Percentiles rank a stretch among this genome's conserved stretches.
These are phyloP conservation scores for Atkinsonella texensis DNA, from an alignment of 2,329 filamentous ascomycete genomes.

Conservation along the genomic window DNA sequence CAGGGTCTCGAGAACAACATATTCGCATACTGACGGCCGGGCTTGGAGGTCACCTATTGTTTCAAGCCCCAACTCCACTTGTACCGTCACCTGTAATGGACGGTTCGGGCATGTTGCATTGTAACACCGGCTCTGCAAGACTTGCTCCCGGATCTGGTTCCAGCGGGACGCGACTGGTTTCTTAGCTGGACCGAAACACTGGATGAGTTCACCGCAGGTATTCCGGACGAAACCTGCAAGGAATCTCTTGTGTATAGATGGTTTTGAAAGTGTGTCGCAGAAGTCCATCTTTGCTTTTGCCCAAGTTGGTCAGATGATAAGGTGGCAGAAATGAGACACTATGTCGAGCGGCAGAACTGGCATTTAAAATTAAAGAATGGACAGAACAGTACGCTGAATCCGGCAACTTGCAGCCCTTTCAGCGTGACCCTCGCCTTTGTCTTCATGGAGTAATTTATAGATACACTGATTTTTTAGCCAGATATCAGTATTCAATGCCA, in stretches of 20 bases:
- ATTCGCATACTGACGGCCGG: neutral
- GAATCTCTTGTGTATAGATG: slow-evolving; percentile 5
- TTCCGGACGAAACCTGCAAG: slow-evolving; percentile 7
- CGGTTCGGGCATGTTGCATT: slow-evolving; percentile 2
- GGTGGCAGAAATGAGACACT: neutral
- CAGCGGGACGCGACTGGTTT: neutral
- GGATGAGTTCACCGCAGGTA: slow-evolving; percentile 3
- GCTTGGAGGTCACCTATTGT: neutral
- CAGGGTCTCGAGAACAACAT: neutral
- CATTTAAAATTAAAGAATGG: neutral
- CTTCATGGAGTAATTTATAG: neutral
- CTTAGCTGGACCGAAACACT: slow-evolving; percentile 5
- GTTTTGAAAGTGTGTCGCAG: neutral
- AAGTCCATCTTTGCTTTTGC: neutral
- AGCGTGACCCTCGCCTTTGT: neutral
- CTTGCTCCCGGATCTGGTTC: slow-evolving; percentile 2
- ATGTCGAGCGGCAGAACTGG: neutral
- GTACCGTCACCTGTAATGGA: neutral
- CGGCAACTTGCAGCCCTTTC: neutral
- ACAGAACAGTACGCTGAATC: neutral
- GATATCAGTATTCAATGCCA: neutral
- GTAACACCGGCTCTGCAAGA: slow-evolving; percentile 4
- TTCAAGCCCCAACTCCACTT: neutral
- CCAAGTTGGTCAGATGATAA: neutral
- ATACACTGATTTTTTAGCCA: neutral